phyloP scores from a whole-genome alignment of 768 basidiomycete species.

The Austroboletus eburneus region DNA sequence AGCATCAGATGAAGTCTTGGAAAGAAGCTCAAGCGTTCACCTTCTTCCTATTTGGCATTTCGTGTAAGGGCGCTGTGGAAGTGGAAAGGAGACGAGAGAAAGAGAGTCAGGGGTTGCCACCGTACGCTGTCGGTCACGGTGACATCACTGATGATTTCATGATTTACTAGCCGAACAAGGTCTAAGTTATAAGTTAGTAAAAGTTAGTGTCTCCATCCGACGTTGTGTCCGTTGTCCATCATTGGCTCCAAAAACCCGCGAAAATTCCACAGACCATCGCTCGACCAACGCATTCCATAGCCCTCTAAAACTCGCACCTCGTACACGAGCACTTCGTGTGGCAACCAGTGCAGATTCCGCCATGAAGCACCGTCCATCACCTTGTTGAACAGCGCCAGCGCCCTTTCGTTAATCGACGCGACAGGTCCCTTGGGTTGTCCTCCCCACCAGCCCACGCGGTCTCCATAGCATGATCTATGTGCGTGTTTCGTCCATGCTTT shows the following conservation, averaged over 20 bases:
- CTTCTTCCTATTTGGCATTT: not conserved
- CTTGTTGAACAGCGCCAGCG: slow-evolving; percentile 48
- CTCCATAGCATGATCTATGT: slow-evolving; percentile 41
- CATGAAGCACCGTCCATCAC: slow-evolving; percentile 52
- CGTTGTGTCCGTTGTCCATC: slow-evolving; percentile 64
- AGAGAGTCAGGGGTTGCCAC: no score
- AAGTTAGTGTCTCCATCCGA: slow-evolving; percentile 52
- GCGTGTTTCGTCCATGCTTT: slow-evolving; percentile 67
- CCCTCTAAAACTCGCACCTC: slow-evolving; percentile 56
- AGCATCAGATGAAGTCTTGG: no score
- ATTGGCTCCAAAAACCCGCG: slow-evolving; percentile 65
- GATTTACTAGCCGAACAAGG: no score
- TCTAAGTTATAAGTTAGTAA: not conserved
- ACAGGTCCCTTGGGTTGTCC: slow-evolving; percentile 48
- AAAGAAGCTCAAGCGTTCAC: no score
- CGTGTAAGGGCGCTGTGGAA: not conserved
- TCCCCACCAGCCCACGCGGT: slow-evolving; percentile 54
- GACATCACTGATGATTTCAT: no score
- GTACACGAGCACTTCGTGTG: slow-evolving; percentile 58
- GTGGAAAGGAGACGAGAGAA: no score
- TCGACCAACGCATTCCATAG: slow-evolving; percentile 67
- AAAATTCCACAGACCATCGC: slow-evolving; percentile 46
- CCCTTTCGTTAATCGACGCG: slow-evolving; percentile 46
- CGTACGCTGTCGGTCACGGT: no score
- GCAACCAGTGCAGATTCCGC: slow-evolving; percentile 65